Evolutionary conservation across 805 yeast genomes (phyloP).

Genomic region (Ogataea zsoltii): DNA sequence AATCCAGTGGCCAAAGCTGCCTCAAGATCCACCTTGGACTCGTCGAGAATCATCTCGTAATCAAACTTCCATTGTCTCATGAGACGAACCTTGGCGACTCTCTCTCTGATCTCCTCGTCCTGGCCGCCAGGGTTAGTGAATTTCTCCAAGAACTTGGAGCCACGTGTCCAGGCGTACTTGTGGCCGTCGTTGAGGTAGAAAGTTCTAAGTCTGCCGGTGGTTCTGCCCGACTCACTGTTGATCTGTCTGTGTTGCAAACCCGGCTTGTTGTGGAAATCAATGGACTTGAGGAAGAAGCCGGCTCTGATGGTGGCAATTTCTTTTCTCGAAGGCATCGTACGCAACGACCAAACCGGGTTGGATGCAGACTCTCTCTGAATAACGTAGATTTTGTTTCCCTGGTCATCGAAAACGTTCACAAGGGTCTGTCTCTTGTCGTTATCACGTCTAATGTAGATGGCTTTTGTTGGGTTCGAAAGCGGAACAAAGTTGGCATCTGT

Average conservation of each 20-base stretch:
- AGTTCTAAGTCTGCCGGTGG: slow-evolving; percentile 43
- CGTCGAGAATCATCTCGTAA: slow-evolving; percentile 57
- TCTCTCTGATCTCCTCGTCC: slow-evolving; percentile 52
- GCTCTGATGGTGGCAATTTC: slow-evolving; percentile 54
- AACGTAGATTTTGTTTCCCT: slow-evolving; percentile 45
- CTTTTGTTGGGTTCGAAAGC: slow-evolving; percentile 40
- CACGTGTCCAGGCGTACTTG: slow-evolving; percentile 56
- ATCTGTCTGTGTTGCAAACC: slow-evolving; percentile 48
- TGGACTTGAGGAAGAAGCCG: slow-evolving; percentile 45
- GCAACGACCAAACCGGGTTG: slow-evolving; percentile 55
- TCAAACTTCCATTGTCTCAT: slow-evolving; percentile 62
- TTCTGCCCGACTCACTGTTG: slow-evolving; percentile 35
- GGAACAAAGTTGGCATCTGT: slow-evolving; percentile 44
- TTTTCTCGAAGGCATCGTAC: slow-evolving; percentile 42
- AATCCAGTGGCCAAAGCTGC: slow-evolving; percentile 62
- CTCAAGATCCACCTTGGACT: slow-evolving; percentile 46
- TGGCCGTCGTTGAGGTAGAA: slow-evolving; percentile 55
- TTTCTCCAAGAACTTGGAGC: slow-evolving; percentile 51
- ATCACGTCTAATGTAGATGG: slow-evolving; percentile 50
- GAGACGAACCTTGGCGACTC: slow-evolving; percentile 55
- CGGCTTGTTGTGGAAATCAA: slow-evolving; percentile 49
- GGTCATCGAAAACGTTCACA: slow-evolving; percentile 50
- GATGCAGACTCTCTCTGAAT: slow-evolving; percentile 50
- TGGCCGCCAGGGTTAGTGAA: slow-evolving; percentile 56
- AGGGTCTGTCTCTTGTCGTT: slow-evolving; percentile 44